phyloP scores from a whole-genome alignment of 2,329 filamentous ascomycete genomes.

The Trichoderma oligosporum region DNA sequence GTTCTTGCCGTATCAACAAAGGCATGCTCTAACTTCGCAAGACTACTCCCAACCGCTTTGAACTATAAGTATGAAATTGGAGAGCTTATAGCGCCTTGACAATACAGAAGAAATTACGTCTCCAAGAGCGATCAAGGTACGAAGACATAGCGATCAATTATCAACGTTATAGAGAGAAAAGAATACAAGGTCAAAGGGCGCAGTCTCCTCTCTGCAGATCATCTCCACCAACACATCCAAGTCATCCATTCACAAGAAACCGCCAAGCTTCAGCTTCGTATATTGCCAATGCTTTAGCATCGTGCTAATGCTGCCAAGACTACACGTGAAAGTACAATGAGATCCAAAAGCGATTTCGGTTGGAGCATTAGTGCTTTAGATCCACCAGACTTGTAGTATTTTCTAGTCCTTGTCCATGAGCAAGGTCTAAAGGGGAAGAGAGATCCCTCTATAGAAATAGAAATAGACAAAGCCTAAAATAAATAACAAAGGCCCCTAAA shows the following conservation, averaged over 20 bases:
- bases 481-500: background rate
- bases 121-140: conserved; percentile 1
- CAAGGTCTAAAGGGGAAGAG: too few species aligned
- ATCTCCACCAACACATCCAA: conserved; percentile 4
- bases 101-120: background rate
- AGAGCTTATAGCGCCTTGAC: too few species aligned
- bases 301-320: conserved; percentile 1
- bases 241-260: background rate
- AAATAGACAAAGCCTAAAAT: background rate
- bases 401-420: background rate
- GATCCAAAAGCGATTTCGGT: conserved; percentile 4
- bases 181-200: background rate
- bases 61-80: too few species aligned
- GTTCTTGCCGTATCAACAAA: too few species aligned
- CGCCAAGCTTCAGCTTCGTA: background rate
- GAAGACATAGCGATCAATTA: background rate
- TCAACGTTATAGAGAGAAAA: background rate
- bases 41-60: too few species aligned
- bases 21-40: too few species aligned
- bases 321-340: conserved; percentile 1
- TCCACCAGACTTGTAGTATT: background rate
- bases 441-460: too few species aligned
- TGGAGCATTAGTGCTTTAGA: background rate
- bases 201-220: conserved; percentile 13
- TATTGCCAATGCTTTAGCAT: background rate